Conservation (phyloP, 202 grass and related monocot species). For the Carex sylvatica region DNA sequence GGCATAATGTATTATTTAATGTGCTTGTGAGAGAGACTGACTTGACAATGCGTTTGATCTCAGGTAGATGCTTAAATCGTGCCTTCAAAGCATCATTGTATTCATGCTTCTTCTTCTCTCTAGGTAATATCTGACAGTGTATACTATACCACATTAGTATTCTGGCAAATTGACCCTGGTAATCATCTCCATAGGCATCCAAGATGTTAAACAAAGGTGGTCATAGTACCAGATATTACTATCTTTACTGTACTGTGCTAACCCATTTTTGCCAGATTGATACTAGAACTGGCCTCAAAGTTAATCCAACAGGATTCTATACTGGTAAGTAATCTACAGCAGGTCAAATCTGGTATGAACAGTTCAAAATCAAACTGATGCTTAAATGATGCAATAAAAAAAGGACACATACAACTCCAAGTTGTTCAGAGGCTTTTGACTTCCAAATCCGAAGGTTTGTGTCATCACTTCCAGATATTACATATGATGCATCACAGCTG, state of each 20-base stretch:
- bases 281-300: background rate
- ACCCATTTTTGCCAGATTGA: background rate
- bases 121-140: slow-evolving; percentile 75
- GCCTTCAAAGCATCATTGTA: slow-evolving; percentile 70
- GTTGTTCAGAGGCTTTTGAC: slow-evolving; percentile 83
- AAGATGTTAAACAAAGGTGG: background rate
- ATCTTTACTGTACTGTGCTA: background rate
- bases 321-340: background rate
- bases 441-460: slow-evolving; percentile 96
- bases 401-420: slow-evolving; percentile 78
- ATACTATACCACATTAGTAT: background rate
- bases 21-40: slow-evolving; percentile 24
- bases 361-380: background rate
- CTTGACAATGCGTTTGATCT: slow-evolving; percentile 74
- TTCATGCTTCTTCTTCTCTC: slow-evolving; percentile 81
- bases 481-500: slow-evolving; percentile 79
- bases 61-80: slow-evolving; percentile 74
- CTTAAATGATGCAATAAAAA: background rate
- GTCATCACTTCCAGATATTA: slow-evolving; percentile 97
- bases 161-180: background rate
- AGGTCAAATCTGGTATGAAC: background rate
- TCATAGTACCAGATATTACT: background rate
- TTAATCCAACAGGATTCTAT: background rate
- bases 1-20: background rate
- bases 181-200: background rate